Percentiles rank a stretch among this genome's conserved stretches.
These are phyloP conservation scores for Afroboletus lepidellus DNA, from an alignment of 1,284 basidiomycete species.

Conservation along the genomic window DNA sequence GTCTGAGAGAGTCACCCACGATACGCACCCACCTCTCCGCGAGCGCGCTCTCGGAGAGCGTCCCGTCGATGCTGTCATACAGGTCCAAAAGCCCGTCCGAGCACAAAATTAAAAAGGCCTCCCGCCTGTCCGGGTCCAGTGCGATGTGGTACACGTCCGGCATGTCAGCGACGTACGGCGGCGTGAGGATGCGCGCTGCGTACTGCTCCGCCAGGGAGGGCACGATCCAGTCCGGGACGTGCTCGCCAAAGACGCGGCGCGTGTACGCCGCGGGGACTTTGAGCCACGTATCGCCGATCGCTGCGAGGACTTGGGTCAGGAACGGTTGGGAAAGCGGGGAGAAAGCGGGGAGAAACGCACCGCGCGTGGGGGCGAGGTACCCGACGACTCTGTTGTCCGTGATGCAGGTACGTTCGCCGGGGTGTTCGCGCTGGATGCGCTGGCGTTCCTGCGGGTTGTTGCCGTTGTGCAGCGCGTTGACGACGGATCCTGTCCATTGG, in stretches of 20 bases:
- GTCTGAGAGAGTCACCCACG: slow-evolving; percentile 31
- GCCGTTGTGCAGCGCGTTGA: slow-evolving; percentile 60
- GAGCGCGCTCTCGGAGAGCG: slow-evolving; percentile 37
- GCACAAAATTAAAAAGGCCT: slow-evolving; percentile 46
- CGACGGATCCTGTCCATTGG: slow-evolving; percentile 41
- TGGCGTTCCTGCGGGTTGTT: slow-evolving; percentile 46
- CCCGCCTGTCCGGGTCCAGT: slow-evolving; percentile 26
- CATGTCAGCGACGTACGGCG: slow-evolving; percentile 56
- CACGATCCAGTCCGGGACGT: slow-evolving; percentile 49
- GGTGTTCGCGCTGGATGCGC: slow-evolving; percentile 52
- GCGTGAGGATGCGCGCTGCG: slow-evolving; percentile 49
- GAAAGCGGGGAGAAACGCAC: slow-evolving; percentile 31
- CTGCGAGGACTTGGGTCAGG: slow-evolving; percentile 41
- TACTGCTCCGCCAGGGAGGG: slow-evolving; percentile 39
- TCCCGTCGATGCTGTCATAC: slow-evolving; percentile 39
- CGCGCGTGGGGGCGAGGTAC: slow-evolving; percentile 64
- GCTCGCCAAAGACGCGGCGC: slow-evolving; percentile 47
- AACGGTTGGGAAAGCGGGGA: background rate
- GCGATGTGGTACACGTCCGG: slow-evolving; percentile 50
- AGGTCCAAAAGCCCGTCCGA: slow-evolving; percentile 60
- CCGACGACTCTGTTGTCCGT: slow-evolving; percentile 57
- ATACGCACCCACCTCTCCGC: slow-evolving; percentile 43
- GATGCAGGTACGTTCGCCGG: slow-evolving; percentile 50
- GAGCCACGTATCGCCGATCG: slow-evolving; percentile 61
- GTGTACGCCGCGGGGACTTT: slow-evolving; percentile 62